Evolutionary conservation across 192 early-diverging fungal genomes (phyloP), one percentile per base, ranked within the genome.

Genomic region (Podila verticillata): DNA sequence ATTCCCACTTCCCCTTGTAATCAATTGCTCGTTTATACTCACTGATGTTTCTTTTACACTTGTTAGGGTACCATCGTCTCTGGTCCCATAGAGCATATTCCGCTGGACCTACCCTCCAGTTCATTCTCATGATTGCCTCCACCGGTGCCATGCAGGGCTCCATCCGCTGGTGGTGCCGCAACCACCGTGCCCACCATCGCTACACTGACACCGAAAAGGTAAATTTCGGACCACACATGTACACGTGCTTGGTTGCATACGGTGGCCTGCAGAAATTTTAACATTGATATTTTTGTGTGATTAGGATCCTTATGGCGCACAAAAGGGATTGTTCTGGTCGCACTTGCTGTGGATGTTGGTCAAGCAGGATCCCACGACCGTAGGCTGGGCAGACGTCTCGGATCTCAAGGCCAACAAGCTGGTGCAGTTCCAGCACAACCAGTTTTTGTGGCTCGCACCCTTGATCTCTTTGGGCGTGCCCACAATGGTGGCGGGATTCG

Each of bases 321-420:
- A 91, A n/a, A 82, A 90, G 82, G 94, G 94, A 34, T 82, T 94
- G 63, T 85, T 92, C 77, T 94, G 91, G 83, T 92, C 89, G 29
- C 94, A 95, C 69, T 83, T 95, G 39, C 85, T 92, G 63, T 95
- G 94, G 94, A 95, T 95, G 92, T 83, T 95, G 65, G 74, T 91
- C 34, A 86, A 89, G 68, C 91, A 91, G 68, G 88, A 92, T 83
- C 85, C 86, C 5, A 84, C 71, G 39, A 87, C 88, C 26, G 84
- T 92, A 22, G 93, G 92, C 61, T 88, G 91, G 74, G 91, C 91
- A 7, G 94, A 95, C 65, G 87, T 92, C 31, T 87, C 91, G 3
- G 94, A 95, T 81, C 84, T 95, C 36, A 89, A 94, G 78, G 89
- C 87, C 63, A 89, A 94, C 70, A 87, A 91, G 31, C 74, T 95